Conservation (phyloP, 2,329 filamentous ascomycete species). For the Botrytis fabae region DNA sequence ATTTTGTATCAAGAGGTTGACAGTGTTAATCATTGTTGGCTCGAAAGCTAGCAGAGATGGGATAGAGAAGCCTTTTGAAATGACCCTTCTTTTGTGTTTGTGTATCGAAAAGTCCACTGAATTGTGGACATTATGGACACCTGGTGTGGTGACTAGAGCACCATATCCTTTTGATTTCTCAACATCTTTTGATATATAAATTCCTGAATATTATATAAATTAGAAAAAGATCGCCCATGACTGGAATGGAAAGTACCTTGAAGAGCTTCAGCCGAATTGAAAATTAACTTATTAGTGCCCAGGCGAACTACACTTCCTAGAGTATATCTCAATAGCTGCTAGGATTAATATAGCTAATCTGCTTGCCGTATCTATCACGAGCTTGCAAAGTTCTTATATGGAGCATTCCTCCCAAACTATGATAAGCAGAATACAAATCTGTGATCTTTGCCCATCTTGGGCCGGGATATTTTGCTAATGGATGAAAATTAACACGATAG, state of each 20-base stretch:
- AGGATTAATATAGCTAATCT: background rate
- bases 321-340: background rate
- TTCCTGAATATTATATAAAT: background rate
- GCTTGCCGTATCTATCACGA: background rate
- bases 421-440: background rate
- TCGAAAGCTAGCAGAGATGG: background rate
- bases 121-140: background rate
- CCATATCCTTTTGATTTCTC: background rate
- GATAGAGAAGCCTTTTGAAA: background rate
- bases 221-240: background rate
- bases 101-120: background rate
- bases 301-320: background rate
- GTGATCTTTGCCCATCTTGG: background rate
- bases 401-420: background rate
- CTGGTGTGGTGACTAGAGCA: background rate
- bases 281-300: background rate
- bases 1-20: background rate
- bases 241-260: background rate
- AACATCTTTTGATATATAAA: background rate
- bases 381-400: background rate
- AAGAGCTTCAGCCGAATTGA: background rate
- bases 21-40: background rate
- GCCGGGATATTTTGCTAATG: background rate
- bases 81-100: background rate
- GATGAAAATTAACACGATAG: background rate